Conservation (phyloP, 306 rosid genomes). For the Rubus idaeus region DNA sequence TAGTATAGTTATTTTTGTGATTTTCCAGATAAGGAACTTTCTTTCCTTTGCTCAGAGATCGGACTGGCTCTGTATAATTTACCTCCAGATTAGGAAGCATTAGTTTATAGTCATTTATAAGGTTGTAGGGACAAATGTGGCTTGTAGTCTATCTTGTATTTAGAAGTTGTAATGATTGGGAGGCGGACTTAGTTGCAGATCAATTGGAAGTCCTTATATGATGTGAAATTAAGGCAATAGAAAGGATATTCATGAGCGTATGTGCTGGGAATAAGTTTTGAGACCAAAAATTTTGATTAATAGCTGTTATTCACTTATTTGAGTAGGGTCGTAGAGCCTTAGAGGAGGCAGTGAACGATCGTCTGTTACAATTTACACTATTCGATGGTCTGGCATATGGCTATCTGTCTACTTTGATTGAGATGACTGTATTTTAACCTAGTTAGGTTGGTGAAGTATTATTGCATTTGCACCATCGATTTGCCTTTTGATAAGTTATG, state of each 20-base stretch:
- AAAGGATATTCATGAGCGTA: background rate
- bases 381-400: background rate
- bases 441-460: background rate
- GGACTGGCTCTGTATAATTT: background rate
- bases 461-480: background rate
- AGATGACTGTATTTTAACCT: background rate
- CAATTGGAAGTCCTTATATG: background rate
- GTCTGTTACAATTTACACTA: background rate
- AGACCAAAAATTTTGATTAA: background rate
- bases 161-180: background rate
- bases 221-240: background rate
- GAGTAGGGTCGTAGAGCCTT: background rate
- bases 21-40: background rate
- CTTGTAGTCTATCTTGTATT: background rate
- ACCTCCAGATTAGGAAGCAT: background rate
- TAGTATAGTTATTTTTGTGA: background rate
- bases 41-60: background rate
- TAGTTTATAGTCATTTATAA: background rate
- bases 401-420: background rate
- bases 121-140: background rate
- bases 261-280: background rate
- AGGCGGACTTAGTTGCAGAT: background rate
- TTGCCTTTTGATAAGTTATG: background rate
- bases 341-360: background rate
- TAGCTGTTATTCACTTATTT: background rate